phyloP scores from a whole-genome alignment of 345 rosid genomes.

The Camelina hispida region DNA sequence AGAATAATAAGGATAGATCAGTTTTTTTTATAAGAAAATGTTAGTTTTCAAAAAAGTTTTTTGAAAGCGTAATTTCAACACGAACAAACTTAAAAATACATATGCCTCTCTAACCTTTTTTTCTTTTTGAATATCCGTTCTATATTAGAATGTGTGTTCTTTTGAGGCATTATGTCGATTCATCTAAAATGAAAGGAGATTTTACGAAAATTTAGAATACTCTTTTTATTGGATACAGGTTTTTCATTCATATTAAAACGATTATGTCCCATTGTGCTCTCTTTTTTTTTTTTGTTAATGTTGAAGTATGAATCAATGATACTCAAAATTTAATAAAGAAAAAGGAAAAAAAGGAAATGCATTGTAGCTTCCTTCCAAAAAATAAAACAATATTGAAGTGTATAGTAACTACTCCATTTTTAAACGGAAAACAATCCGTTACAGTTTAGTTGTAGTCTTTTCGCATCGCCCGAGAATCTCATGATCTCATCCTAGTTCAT shows the following conservation, averaged over 20 bases:
- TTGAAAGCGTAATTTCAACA: not conserved
- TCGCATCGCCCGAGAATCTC: not conserved
- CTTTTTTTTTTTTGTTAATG: too few relatives aligned
- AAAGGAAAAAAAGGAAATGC: not conserved
- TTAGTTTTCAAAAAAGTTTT: not conserved
- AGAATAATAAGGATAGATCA: not conserved
- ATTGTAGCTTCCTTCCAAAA: constrained; percentile 6
- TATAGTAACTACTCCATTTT: not conserved
- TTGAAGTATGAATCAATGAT: too few relatives aligned
- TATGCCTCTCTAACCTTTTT: not conserved
- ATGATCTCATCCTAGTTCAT: not conserved
- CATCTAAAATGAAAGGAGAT: not conserved
- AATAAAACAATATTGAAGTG: not conserved
- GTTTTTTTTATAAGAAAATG: not conserved
- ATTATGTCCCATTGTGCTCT: too few relatives aligned
- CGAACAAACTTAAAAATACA: not conserved
- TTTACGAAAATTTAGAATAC: not conserved
- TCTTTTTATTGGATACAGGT: too few relatives aligned
- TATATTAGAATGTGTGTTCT: not conserved
- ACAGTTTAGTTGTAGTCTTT: not conserved
- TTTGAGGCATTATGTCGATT: not conserved
- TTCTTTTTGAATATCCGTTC: too few relatives aligned
- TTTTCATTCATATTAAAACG: too few relatives aligned
- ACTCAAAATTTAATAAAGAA: not conserved
- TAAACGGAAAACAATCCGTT: constrained; percentile 1